Conservation (phyloP, 179 eudicot species). For the Amaranthus tricolor region DNA sequence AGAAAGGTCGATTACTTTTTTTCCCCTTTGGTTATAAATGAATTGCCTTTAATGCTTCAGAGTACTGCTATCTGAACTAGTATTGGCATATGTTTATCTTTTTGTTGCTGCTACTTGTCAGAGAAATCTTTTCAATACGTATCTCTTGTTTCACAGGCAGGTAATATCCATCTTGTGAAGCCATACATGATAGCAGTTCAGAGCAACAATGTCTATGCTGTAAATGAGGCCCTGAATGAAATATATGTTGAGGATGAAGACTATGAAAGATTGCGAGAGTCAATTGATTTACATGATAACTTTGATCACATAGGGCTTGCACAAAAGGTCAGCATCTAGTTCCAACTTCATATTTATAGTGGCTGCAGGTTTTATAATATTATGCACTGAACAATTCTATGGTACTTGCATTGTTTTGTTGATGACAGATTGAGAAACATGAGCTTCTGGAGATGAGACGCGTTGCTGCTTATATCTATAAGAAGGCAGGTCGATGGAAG, state of each 20-base stretch:
- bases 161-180: conserved; percentile 80
- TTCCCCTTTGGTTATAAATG: background rate
- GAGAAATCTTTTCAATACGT: background rate
- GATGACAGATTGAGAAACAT: conserved; percentile 85
- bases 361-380: background rate
- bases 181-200: conserved; percentile 98
- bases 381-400: background rate
- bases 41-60: background rate
- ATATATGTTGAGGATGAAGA: conserved; percentile 98
- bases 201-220: conserved; percentile 91
- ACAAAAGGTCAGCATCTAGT: conserved; percentile 53
- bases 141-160: conserved; percentile 55
- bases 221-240: conserved; percentile 90
- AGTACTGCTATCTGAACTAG: background rate
- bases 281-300: conserved; percentile 90
- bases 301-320: conserved; percentile 98
- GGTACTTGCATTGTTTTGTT: background rate
- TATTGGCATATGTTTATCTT: background rate
- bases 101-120: background rate
- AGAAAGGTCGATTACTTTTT: conserved; percentile 55
- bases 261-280: conserved; percentile 86
- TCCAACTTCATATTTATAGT: background rate
- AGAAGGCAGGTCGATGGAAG: conserved; percentile 97
- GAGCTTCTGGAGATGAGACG: conserved; percentile 97
- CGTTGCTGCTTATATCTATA: conserved; percentile 88